Evolutionary conservation across 2,329 filamentous ascomycete genomes (phyloP).

Genomic region (Penicillium sp.): DNA sequence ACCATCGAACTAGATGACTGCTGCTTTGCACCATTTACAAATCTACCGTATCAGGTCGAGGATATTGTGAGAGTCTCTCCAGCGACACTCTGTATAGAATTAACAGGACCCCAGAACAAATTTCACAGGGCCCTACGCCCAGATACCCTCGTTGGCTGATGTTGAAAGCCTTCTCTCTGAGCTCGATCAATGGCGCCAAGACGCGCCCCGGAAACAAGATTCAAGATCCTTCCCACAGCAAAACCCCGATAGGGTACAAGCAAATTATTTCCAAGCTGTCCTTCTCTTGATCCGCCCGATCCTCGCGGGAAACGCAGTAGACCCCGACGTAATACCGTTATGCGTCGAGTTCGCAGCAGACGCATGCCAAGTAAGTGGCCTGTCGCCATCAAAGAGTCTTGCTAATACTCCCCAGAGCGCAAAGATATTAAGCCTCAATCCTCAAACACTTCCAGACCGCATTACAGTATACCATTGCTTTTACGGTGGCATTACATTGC

Average conservation of each 20-base stretch:
- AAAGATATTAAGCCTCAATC: background rate
- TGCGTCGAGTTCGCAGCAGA: background rate
- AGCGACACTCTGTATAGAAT: background rate
- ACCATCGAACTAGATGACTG: slow-evolving; percentile 12
- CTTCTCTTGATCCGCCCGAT: background rate
- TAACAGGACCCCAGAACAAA: background rate
- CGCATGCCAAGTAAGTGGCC: background rate
- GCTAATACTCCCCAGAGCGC: background rate
- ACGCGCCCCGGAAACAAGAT: background rate
- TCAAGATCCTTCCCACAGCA: background rate
- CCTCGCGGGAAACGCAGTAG: background rate
- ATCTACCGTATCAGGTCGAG: slow-evolving; percentile 17
- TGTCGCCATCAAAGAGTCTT: background rate
- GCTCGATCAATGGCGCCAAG: background rate
- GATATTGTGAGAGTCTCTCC: slow-evolving; percentile 12
- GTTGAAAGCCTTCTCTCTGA: background rate
- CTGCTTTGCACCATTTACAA: slow-evolving; percentile 17
- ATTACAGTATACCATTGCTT: background rate
- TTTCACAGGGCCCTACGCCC: background rate
- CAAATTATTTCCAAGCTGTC: background rate
- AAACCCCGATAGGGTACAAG: background rate
- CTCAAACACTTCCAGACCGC: background rate
- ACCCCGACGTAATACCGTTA: background rate
- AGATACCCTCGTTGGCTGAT: background rate
- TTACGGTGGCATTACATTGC: background rate